These are phyloP conservation scores for Syzygium jambos DNA, from an alignment of 345 rosid species.

Conservation along the genomic window DNA sequence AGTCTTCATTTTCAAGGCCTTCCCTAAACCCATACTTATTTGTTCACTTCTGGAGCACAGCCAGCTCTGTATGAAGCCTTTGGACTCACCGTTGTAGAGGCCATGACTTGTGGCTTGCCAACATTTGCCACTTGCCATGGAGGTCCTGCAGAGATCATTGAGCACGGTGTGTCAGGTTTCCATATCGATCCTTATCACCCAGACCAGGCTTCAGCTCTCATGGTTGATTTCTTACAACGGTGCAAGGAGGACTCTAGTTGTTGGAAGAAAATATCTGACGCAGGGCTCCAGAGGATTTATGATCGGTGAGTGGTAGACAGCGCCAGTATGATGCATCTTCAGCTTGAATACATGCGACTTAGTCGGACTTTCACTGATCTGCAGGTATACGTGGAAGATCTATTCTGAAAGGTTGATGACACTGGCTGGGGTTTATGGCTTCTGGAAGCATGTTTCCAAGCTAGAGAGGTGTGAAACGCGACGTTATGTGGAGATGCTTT, in stretches of 20 bases:
- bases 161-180: constrained; percentile 32
- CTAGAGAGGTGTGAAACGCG: constrained; percentile 82
- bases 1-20: neutral
- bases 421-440: constrained; percentile 88
- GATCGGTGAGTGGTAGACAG: neutral
- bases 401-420: constrained; percentile 89
- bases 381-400: constrained; percentile 89
- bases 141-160: constrained; percentile 37
- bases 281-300: neutral
- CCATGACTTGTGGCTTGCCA: constrained; percentile 40
- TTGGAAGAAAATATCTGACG: neutral
- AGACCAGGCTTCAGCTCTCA: neutral
- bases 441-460: constrained; percentile 90
- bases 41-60: constrained; percentile 1
- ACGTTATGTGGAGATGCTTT: constrained; percentile 96
- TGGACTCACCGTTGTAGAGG: constrained; percentile 31
- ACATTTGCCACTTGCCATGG: constrained; percentile 36
- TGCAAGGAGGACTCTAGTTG: neutral
- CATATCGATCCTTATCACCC: constrained; percentile 11
- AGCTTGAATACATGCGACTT: neutral
- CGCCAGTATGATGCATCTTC: neutral
- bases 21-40: neutral
- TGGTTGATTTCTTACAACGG: neutral
- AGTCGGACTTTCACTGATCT: neutral
- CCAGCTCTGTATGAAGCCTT: constrained; percentile 38